phyloP scores from a whole-genome alignment of 306 rosid species.

The Dryas drummondii region DNA sequence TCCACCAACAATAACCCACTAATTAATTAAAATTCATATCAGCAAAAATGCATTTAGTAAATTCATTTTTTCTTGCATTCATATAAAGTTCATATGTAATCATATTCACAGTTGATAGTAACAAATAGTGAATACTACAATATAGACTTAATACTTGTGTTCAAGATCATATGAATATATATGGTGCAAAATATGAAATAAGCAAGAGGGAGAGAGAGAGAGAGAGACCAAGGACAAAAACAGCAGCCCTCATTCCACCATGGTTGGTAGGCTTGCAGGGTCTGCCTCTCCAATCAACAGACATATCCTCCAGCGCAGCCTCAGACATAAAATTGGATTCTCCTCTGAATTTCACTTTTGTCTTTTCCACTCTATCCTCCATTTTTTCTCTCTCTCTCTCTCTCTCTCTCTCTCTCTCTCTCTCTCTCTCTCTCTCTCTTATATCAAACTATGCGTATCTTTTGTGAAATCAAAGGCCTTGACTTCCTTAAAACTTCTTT shows the following conservation, averaged over 20 bases:
- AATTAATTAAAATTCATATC: not conserved
- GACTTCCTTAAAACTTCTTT: conserved; percentile 7
- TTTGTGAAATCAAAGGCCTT: conserved; percentile 2
- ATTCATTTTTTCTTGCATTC: too few species aligned
- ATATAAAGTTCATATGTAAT: not conserved
- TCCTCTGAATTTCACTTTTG: conserved; percentile 13
- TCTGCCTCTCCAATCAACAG: conserved; percentile 63
- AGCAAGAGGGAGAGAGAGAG: conserved; percentile 4
- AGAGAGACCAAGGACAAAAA: conserved; percentile 57
- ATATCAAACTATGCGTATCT: not conserved
- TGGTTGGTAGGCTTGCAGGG: conserved; percentile 43
- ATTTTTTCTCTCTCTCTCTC: not conserved
- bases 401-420: not conserved
- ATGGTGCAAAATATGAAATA: not conserved
- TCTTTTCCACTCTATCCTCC: conserved; percentile 7
- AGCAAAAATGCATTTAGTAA: too few species aligned
- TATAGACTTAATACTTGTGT: too few species aligned
- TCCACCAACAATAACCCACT: conserved; percentile 7
- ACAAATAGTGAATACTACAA: not conserved
- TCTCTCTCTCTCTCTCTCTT: not conserved
- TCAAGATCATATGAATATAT: not conserved
- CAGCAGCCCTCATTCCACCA: conserved; percentile 68
- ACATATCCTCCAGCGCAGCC: conserved; percentile 22
- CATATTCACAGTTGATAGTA: not conserved
- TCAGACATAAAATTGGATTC: conserved; percentile 25